Conservation (phyloP, 805 yeast genomes). For the Kazachstania africana region DNA sequence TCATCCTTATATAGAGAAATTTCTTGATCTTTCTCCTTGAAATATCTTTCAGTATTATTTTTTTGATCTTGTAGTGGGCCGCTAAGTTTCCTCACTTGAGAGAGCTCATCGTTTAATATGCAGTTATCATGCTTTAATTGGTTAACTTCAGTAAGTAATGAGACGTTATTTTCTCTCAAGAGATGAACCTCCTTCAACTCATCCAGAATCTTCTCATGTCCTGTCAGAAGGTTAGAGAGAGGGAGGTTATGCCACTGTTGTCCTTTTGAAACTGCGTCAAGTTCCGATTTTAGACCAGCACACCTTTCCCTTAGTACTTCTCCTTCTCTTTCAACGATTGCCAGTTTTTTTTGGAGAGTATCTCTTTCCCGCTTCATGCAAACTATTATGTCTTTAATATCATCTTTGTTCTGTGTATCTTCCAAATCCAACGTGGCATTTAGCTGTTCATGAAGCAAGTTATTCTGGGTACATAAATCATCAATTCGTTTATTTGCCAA, state of each 20-base stretch:
- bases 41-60: constrained; percentile 1
- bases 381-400: not conserved
- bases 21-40: constrained; percentile 15
- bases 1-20: constrained; percentile 7
- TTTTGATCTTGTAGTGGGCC: constrained; percentile 1
- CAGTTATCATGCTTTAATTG: too few relatives aligned
- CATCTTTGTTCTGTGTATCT: not conserved
- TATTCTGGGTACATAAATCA: constrained; percentile 57
- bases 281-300: too few relatives aligned
- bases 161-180: not conserved
- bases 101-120: too few relatives aligned
- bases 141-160: too few relatives aligned
- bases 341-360: not conserved
- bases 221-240: too few relatives aligned
- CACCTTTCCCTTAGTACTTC: too few relatives aligned
- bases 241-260: too few relatives aligned
- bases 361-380: constrained; percentile 8
- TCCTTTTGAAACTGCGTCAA: too few relatives aligned
- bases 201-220: too few relatives aligned
- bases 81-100: too few relatives aligned
- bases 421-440: not conserved
- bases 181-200: not conserved
- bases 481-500: constrained; percentile 28
- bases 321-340: not conserved
- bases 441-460: constrained; percentile 39